Evolutionary conservation across 306 rosid genomes (phyloP), one percentile per base, ranked within the genome.

Genomic region (Begonia masoniana): DNA sequence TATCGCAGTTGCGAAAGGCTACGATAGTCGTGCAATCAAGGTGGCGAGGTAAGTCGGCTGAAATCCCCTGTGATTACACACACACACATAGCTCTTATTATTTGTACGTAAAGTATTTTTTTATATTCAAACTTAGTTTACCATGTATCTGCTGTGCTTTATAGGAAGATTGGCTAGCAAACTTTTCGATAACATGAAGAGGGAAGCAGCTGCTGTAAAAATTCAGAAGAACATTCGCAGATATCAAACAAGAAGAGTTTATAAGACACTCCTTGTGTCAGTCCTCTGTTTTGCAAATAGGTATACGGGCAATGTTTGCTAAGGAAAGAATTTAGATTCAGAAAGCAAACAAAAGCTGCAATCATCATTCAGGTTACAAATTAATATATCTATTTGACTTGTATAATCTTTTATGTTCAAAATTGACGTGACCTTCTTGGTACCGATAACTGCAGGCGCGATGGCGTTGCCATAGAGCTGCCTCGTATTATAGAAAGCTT

Each of bases 141-240:
- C 62, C 49, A 62, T 54, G 47, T 9, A 52, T 56, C 21, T 67
- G 57, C 62, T 62, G 63, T 67, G 47, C 66, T 67, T 59, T 77
- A 58, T 48, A 92, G 99, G 95, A 60, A 79, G 82, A 68, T 82
- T 92, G 62, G 86, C 99, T 59, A 74, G 79, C 83, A 83, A 79
- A 84, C 57, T 66, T 59, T 92, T 79, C 43, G 72, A 74, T 14
- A 41, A 61, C 66, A 16, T 81, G 83, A 83, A 78, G 67, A 86
- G 76, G 71, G 83, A 79, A 74, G 82, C 83, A 45, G 81, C 84
- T 62, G 96, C 84, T 17, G 56, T 69, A 59, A 92, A 83, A 80
- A 77, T 92, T 72, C 99, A 92, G 77, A 86, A 74, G 71, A 63
- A 79, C 53, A 24, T 46, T 7, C 92, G 99, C 51, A 71, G 82